Evolutionary conservation across 1,139 yeast genomes (phyloP), one percentile per base, ranked within the genome.

Genomic region (Candida dubliniensis): DNA sequence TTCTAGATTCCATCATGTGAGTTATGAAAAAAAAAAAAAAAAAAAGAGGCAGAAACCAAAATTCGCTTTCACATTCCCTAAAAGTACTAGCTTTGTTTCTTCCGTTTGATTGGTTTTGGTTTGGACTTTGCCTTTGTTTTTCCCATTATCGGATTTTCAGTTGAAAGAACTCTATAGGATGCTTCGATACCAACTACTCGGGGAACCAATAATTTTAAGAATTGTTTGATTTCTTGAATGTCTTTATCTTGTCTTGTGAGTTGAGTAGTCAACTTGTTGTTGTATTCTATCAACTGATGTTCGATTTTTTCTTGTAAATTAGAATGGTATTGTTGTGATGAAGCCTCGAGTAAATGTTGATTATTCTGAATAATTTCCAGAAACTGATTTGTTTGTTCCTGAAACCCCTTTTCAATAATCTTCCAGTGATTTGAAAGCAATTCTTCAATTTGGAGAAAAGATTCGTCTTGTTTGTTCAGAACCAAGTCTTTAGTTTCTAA

Each of bases 201-300:
- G 1, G 67, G 65, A 8, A 62, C 45, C 31, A 62, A 42, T 25
- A 60, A 49, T 32, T 55, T 50, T 27, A 62, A 44, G 38, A 50
- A 60, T 36, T 57, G 54, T 40, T 57, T 60, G 7, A 59, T 56
- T n/a, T 53, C 56, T 4, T 25, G 39, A 6, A 54, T 23, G 18
- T 43, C 47, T 25, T 35, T 34, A 7, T 35, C 18, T 30, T 44
- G 47, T 11, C 31, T 12, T n/a, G 8, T 26, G n/a, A 36, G 11
- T 23, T 43, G 38, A 14, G 29, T 14, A 11, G 31, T 14, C 24
- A 45, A 15, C 2, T 31, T 27, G 7, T 31, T 27, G 7, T 32
- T 41, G 23, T 37, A 24, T 9, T 38, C 15, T 30, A 18, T 13
- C 15, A 13, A 26, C n/a, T 34, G 34, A 4, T 10, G 24, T 2